A percentile compares a stretch with the other conserved stretches of the same genome.
Conservation (phyloP, 306 rosid species). For the cucumber (Cucumis sativus) region DNA sequence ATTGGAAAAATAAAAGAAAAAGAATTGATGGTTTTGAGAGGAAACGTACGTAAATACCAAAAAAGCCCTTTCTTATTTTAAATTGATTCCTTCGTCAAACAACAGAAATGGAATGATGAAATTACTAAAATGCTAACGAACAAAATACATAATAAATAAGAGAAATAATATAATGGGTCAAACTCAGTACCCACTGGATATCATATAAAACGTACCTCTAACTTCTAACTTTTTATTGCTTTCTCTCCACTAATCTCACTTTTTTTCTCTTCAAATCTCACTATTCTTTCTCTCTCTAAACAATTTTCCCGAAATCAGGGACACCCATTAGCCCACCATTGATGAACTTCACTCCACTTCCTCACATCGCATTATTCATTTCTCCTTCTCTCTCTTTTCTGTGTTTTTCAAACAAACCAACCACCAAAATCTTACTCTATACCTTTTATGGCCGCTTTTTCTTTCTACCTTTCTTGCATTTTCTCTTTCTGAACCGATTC, state of each 20-base stretch:
- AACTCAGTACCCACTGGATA: not conserved
- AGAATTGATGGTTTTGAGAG: not conserved
- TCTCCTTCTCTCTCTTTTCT: not conserved
- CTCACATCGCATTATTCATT: not conserved
- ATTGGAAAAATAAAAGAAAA: not conserved
- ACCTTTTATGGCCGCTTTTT: not conserved
- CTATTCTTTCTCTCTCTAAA: not conserved
- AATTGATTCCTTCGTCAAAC: not conserved
- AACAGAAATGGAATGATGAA: not conserved
- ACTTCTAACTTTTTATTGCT: not conserved
- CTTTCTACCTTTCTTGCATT: not conserved
- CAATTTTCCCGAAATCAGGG: not conserved
- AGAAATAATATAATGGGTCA: not conserved
- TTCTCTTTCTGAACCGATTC: not conserved
- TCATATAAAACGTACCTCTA: not conserved
- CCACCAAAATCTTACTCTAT: not conserved
- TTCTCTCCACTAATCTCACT: not conserved
- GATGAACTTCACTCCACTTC: not conserved
- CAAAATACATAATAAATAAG: too few species aligned
- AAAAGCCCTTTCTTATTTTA: not conserved
- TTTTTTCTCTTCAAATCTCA: not conserved
- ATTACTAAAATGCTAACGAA: not conserved
- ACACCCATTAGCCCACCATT: slow-evolving; percentile 2
- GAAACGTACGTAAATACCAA: not conserved
- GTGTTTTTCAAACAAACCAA: not conserved